Evolutionary conservation across 2,329 filamentous ascomycete species (phyloP), one percentile per base, ranked within the genome.

Genomic region (Curvularia verruculosa): DNA sequence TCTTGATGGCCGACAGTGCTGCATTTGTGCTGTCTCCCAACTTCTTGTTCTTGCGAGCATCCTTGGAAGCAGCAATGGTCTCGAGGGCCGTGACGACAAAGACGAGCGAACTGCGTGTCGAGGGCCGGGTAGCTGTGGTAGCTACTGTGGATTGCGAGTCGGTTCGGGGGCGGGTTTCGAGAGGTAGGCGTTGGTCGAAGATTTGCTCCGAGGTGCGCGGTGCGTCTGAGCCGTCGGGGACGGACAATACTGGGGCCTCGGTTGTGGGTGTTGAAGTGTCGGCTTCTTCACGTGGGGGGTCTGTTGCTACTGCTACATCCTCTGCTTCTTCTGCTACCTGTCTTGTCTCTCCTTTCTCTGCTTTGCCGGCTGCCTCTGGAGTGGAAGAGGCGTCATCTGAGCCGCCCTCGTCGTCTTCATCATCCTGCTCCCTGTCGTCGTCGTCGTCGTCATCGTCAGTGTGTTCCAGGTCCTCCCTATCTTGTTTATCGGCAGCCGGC

Each of bases 61-160:
- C 94, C 79, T 94, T 96, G 45, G 93, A 96, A 54, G 89, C 85
- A 58, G 90, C 91, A 72, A 99, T 97, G 74, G 88, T 89, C 82
- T 97, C 95, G 74, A 99, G 81, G 37, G 95, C 94, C 72, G 91
- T 93, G 72, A 96, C 88, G 70, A 99, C 92, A 76, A 99, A 99
- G 70, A 97, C 93, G 71, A 96, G 88, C 66, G 95, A 98, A 84
- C 89, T 96, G 82, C 96, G 89, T 68, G 87, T 89, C 74, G 87
- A 84, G 70, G 82, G 81, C 43, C 82, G 78, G 13, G 81, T 81
- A 10, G 81, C 82, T 3, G 81, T 78, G 19, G 82, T 83, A 26
- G 72, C 72, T 8, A 61, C 67, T 2, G 85, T 87, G 18, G 85
- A 87, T 61, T 84, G 80, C 28, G 85, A 87, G 72, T 87, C 85